Evolutionary conservation across 257 asterid species (phyloP).

Genomic region (Solanum chiquidenum): DNA sequence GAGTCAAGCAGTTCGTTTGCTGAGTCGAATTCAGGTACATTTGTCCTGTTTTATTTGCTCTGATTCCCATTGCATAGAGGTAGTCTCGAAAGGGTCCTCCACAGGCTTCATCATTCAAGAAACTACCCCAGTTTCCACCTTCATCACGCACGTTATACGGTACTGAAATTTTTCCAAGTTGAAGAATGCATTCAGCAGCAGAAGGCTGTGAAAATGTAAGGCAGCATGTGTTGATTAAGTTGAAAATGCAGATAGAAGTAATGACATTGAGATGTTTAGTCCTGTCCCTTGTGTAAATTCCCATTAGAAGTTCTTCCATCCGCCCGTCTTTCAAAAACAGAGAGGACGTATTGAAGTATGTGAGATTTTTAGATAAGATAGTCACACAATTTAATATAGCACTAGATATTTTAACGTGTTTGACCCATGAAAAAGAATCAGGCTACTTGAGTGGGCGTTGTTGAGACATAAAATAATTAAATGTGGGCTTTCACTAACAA

Average conservation of each 20-base stretch:
- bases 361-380: not conserved
- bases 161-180: not conserved
- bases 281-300: not conserved
- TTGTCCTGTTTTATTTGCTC: not conserved
- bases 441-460: not conserved
- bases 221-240: not conserved
- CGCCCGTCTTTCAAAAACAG: not conserved
- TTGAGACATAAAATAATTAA: not conserved
- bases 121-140: not conserved
- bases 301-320: not conserved
- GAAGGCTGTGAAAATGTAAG: not conserved
- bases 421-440: not conserved
- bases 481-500: not conserved
- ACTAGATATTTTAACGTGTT: not conserved
- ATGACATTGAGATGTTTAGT: not conserved
- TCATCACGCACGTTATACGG: not conserved
- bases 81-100: not conserved
- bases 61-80: not conserved
- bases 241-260: not conserved
- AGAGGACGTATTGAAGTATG: not conserved
- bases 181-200: not conserved
- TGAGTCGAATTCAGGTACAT: not conserved
- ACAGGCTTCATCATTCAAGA: not conserved
- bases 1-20: not conserved
- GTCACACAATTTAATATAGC: not conserved